Evolutionary conservation across 352 stramenopile species (phyloP), one percentile per base, ranked within the genome.

Genomic region (Phytophthora hybrid): DNA sequence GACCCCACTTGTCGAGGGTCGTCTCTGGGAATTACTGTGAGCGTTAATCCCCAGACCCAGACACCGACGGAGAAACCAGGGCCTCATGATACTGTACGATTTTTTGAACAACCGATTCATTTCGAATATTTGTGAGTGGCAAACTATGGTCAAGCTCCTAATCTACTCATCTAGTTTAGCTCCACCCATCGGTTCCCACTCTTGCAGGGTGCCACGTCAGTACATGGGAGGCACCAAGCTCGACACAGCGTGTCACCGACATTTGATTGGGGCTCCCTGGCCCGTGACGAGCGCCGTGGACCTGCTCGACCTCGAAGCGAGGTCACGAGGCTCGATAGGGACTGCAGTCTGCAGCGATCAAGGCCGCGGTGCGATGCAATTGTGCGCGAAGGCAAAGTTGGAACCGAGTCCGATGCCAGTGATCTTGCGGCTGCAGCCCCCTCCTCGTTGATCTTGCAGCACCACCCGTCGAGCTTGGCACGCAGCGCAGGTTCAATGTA

Each of bases 201-300:
- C 8, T 26, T 14, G n/a, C 46, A 26, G 14, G 14, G n/a, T 26
- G 8, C 41, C 14, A 9, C 4, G 41, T 53, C 46, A 53, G 46
- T 53, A 16, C n/a, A 26, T 53, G 10, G 46, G 46, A 29, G n/a
- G 37, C 46, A 14, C 46, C n/a, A 53, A 26, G n/a, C 46, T 49
- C 69, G 69, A 76, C 69, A 58, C 58, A 57, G 69, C 69, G 41
- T 58, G 47, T 68, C 69, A 76, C 66, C 63, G 56, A 6, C 37
- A 63, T 73, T 60, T 72, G 69, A 76, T 76, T 76, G 69, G 69
- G 63, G 39, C 34, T 21, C 41, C 0, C 1, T 58, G 5, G n/a
- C 9, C 6, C 46, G 46, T 53, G 46, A 53, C 46, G 46, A 53
- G 46, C 46, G 37, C 4, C 44, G 21, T 52, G 5, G 46, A 53